Conservation (phyloP, 208 protist genomes). For the Crithidia fasciculata region DNA sequence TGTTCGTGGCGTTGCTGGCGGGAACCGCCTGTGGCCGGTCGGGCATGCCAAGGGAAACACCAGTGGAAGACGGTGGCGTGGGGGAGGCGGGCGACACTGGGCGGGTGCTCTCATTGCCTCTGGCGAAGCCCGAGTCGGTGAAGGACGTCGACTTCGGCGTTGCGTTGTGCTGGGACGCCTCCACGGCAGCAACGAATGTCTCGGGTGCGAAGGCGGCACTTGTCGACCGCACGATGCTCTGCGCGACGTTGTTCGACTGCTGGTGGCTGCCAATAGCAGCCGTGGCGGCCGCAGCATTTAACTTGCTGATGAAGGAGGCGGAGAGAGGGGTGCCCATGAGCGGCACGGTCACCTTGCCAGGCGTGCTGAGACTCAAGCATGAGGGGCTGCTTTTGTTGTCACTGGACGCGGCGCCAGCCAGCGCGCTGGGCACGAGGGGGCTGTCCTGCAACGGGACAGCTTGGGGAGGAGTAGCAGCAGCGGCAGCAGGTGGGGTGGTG, state of each 20-base stretch:
- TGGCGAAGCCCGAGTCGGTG: too few relatives aligned
- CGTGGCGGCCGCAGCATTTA: not conserved
- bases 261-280: not conserved
- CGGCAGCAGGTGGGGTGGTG: not conserved
- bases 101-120: not conserved
- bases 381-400: conserved; percentile 2
- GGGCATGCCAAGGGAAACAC: not conserved
- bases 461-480: not conserved
- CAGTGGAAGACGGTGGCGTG: not conserved
- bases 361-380: not conserved
- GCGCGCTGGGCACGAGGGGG: conserved; percentile 8
- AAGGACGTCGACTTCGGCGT: not conserved
- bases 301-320: conserved; percentile 4
- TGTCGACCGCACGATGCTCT: conserved; percentile 32
- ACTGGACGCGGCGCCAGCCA: not conserved
- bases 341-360: conserved; percentile 7
- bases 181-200: not conserved
- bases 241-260: conserved; percentile 26
- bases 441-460: not conserved
- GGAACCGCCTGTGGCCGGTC: not conserved
- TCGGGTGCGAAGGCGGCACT: conserved; percentile 16
- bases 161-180: not conserved
- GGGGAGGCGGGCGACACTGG: not conserved
- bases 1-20: not conserved
- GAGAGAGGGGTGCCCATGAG: conserved; percentile 14